Percentiles rank a stretch among this genome's conserved stretches.
These are phyloP conservation scores for Fusarium nygamai DNA, from an alignment of 2,329 filamentous ascomycete genomes.

Conservation along the genomic window DNA sequence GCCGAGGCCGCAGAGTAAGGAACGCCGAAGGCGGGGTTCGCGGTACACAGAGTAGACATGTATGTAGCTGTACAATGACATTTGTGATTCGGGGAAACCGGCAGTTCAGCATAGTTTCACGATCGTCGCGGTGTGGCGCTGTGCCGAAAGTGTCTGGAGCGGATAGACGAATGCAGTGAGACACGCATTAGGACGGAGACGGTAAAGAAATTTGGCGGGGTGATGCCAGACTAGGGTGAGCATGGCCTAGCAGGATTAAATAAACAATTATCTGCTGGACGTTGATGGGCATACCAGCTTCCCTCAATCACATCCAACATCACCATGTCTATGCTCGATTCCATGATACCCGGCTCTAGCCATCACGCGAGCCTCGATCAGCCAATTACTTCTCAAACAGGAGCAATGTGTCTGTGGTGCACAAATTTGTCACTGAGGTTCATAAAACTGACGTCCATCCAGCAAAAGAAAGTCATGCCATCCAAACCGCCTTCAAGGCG, in stretches of 20 bases:
- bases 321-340: neutral
- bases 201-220: neutral
- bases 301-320: neutral
- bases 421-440: rapidly evolving
- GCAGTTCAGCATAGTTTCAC: neutral
- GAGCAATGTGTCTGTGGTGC: neutral
- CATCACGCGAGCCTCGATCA: neutral
- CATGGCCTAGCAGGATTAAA: neutral
- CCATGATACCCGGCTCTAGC: neutral
- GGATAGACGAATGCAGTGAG: neutral
- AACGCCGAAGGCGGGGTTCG: neutral
- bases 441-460: rapidly evolving
- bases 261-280: neutral
- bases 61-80: neutral
- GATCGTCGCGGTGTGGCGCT: neutral
- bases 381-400: neutral
- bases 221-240: neutral
- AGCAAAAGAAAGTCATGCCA: neutral
- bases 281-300: neutral
- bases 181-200: neutral
- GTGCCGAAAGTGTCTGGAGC: neutral
- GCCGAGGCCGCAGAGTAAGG: neutral
- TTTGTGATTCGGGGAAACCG: neutral
- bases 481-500: neutral
- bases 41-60: neutral